Evolutionary conservation across 768 basidiomycete species (phyloP), one percentile per base, ranked within the genome.

Genomic region (Tulasnella sp.): DNA sequence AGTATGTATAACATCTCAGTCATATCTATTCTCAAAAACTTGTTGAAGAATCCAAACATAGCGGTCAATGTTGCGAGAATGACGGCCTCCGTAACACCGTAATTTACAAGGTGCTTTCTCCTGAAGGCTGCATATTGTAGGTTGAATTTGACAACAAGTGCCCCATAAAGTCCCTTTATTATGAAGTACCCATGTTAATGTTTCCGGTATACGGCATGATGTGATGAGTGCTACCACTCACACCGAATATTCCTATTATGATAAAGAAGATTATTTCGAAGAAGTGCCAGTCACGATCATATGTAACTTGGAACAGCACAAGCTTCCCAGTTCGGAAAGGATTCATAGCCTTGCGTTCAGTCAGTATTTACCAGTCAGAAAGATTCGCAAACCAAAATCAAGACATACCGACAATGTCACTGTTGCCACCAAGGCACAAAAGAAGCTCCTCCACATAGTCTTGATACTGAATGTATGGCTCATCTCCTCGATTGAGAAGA

Each of bases 401-500:
- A 39, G 19, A 74, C 90, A 59, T 54, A 95, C 93, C 28, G 93
- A 85, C 28, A 99, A 70, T 0, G 93, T 93, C 59, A 98, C 86
- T 0, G 93, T 96, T 12, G 95, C 95, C 41, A 98, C 83, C 41
- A 99, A 72, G 29, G 95, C 95, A 64, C 95, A 98, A 62, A 98
- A 83, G 65, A 98, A 95, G 62, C 88, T 92, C 60, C 82, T 73
- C 93, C 93, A 98, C 90, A 98, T 95, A 4, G 93, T 98, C 65
- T 89, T 83, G 67, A 92, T 92, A 52, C 85, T 93, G 65, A 96
- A 98, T 33, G 78, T 83, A 64, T 90, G 85, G 65, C 88, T 93
- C 95, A 99, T 99, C 78, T 99, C 95, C 88, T 99, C 95, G 56
- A 99, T 91, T 13, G 93, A 93, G 62, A 99, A 99, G 16, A 99